Evolutionary conservation across 1,284 basidiomycete genomes (phyloP).

Genomic region (Wallemia hederae): DNA sequence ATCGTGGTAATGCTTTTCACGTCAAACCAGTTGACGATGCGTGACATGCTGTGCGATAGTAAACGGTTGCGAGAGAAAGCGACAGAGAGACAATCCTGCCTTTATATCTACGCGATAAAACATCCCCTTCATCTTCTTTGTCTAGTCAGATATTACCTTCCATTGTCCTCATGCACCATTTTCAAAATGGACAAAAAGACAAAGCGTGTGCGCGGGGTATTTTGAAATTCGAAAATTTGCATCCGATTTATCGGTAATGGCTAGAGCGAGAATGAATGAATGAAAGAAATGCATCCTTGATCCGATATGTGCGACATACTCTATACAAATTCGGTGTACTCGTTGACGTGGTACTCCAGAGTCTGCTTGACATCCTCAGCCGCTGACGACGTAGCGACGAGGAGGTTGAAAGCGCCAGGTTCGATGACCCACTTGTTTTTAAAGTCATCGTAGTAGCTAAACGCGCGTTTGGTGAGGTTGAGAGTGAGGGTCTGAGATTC

Average conservation of each 20-base stretch:
- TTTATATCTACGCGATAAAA: background rate
- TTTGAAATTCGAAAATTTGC: background rate
- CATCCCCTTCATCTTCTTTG: background rate
- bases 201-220: too few relatives aligned
- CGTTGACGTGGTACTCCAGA: background rate
- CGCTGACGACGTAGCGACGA: constrained; percentile 3
- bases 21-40: background rate
- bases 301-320: background rate
- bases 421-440: constrained; percentile 5
- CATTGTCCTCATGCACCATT: background rate
- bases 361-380: background rate
- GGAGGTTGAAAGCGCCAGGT: constrained; percentile 5
- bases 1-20: background rate
- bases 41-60: background rate
- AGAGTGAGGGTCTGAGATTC: constrained; percentile 4
- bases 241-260: background rate
- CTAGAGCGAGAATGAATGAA: background rate
- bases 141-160: background rate
- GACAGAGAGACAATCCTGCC: background rate
- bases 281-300: background rate
- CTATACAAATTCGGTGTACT: background rate
- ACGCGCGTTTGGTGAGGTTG: constrained; percentile 5
- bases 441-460: constrained; percentile 8
- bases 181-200: background rate
- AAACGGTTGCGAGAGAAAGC: background rate